Evolutionary conservation across 345 rosid species (phyloP).

Genomic region (Eucalyptus regnans): DNA sequence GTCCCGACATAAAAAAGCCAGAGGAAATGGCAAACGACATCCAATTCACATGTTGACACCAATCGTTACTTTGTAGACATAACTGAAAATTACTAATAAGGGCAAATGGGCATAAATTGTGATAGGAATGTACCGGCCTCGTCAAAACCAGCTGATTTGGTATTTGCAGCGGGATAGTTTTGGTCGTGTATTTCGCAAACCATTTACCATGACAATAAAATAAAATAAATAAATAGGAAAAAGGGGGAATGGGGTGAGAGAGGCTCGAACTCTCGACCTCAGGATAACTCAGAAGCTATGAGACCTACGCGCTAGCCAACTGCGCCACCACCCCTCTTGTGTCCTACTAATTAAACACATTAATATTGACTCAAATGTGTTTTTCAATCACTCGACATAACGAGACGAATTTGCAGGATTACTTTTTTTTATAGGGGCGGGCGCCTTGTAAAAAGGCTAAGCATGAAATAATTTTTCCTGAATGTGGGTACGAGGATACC

Average conservation of each 20-base stretch:
- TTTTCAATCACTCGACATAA: neutral
- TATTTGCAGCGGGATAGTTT: neutral
- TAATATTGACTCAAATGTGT: neutral
- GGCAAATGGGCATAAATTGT: neutral
- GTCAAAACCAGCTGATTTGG: neutral
- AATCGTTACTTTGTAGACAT: rapidly evolving
- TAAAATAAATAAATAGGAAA: neutral
- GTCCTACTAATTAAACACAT: rapidly evolving
- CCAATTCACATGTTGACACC: rapidly evolving
- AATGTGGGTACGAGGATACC: neutral
- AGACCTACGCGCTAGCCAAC: constrained; percentile 99
- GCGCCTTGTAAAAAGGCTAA: neutral
- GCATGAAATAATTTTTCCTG: neutral
- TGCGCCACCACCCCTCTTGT: constrained; percentile 70
- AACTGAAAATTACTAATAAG: too few relatives aligned
- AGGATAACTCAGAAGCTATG: constrained; percentile 81
- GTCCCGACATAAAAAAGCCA: neutral
- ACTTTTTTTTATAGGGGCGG: neutral
- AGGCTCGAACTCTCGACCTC: constrained; percentile 95
- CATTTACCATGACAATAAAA: neutral
- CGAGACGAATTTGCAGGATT: neutral
- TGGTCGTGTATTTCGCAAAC: neutral
- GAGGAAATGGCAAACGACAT: neutral
- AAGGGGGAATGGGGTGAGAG: constrained; percentile 58
- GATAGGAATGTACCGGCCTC: neutral